These are phyloP conservation scores for Pseudocercospora eumusae DNA, from an alignment of 2,329 filamentous ascomycete species.

Conservation along the genomic window DNA sequence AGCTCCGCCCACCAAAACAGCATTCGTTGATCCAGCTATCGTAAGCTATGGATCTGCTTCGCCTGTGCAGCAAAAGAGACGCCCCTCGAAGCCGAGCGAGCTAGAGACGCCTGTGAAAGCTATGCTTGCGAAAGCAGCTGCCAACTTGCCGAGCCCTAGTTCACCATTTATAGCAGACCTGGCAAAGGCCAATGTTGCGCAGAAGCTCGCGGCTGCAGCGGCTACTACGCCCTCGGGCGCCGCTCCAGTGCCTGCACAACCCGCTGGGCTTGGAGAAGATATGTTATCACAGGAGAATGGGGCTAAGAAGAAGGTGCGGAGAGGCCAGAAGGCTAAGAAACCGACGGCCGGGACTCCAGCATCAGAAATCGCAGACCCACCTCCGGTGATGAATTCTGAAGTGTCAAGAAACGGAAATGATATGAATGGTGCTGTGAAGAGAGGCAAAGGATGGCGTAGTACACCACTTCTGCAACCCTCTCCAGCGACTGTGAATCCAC, in stretches of 20 bases:
- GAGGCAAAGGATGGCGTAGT: conserved; percentile 67
- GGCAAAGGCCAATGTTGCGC: conserved; percentile 30
- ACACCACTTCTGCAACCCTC: conserved; percentile 67
- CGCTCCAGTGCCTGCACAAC: conserved; percentile 9
- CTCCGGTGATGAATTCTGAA: conserved; percentile 39
- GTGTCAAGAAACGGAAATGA: conserved; percentile 43
- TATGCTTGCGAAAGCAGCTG: conserved; percentile 39
- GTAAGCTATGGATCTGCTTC: conserved; percentile 60
- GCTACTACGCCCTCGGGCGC: conserved; percentile 9
- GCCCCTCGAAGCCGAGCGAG: conserved; percentile 27
- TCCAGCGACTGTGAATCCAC: conserved; percentile 45
- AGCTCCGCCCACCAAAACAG: conserved; percentile 30
- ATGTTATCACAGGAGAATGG: conserved; percentile 35
- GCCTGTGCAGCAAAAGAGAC: conserved; percentile 30
- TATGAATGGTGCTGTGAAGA: conserved; percentile 44
- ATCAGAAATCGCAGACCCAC: conserved; percentile 30
- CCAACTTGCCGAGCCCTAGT: conserved; percentile 40
- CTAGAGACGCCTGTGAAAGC: conserved; percentile 50
- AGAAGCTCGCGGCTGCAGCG: conserved; percentile 28
- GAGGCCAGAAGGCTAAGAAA: conserved; percentile 48
- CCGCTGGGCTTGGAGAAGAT: conserved; percentile 20
- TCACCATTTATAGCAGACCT: conserved; percentile 44
- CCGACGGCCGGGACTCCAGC: conserved; percentile 16
- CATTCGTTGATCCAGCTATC: conserved; percentile 81
- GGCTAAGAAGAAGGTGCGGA: conserved; percentile 49